Evolutionary conservation across 305 asterid genomes (phyloP).

Genomic region (Solanum hybrid): DNA sequence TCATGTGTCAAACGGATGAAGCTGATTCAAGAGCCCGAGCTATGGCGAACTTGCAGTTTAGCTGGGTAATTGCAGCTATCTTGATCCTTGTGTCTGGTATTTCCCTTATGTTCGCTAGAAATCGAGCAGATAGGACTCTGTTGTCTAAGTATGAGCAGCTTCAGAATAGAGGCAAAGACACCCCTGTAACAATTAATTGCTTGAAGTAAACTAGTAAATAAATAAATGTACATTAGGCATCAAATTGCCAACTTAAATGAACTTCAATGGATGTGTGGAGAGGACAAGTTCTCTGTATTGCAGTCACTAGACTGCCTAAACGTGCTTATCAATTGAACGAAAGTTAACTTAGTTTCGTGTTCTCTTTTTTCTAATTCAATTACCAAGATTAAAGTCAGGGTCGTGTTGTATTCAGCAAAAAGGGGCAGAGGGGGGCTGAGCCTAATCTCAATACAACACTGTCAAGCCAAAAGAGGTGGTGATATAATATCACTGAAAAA

Average conservation of each 20-base stretch:
- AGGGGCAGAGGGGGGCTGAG: not conserved
- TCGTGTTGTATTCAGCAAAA: not conserved
- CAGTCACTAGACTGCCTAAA: not conserved
- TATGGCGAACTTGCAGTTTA: constrained; percentile 59
- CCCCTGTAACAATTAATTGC: constrained; percentile 21
- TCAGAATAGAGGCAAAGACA: constrained; percentile 19
- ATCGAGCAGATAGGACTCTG: constrained; percentile 16
- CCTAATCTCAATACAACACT: not conserved
- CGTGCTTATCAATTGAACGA: not conserved
- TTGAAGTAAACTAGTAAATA: constrained; percentile 29
- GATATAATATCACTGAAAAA: not conserved
- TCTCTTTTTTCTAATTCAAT: no score
- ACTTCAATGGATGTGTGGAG: not conserved
- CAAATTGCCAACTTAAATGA: not conserved
- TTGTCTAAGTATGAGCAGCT: constrained; percentile 44
- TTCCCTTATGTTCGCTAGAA: constrained; percentile 30
- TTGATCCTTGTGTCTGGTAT: constrained; percentile 25
- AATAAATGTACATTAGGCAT: not conserved
- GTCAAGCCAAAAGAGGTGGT: not conserved
- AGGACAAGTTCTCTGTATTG: not conserved
- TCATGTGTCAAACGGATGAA: constrained; percentile 20
- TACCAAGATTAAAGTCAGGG: not conserved
- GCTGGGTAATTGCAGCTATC: constrained; percentile 57
- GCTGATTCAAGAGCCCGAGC: constrained; percentile 39
- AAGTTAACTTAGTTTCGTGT: not conserved